phyloP scores from a whole-genome alignment of 208 protist genomes.

The Crithidia fasciculata region DNA sequence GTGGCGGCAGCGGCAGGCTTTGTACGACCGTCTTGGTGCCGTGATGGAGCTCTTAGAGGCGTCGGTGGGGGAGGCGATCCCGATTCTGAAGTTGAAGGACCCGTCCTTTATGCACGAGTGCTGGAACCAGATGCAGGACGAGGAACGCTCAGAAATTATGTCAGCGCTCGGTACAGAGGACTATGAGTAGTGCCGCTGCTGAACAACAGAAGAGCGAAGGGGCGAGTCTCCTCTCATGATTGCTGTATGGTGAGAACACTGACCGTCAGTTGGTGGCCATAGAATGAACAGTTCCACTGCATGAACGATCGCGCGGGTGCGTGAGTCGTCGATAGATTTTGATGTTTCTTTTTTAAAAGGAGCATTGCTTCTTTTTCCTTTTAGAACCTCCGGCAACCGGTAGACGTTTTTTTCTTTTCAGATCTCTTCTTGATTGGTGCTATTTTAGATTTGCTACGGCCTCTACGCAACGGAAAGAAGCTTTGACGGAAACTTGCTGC shows the following conservation, averaged over 20 bases:
- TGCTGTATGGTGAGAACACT: neutral
- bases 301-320: neutral
- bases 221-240: neutral
- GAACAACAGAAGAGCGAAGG: neutral
- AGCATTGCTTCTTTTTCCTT: neutral
- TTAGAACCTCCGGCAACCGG: slow-evolving; percentile 9
- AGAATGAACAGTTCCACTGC: neutral
- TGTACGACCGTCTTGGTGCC: slow-evolving; percentile 78
- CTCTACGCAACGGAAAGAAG: too few relatives aligned
- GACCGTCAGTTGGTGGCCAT: neutral
- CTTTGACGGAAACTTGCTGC: too few relatives aligned
- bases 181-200: slow-evolving; percentile 1
- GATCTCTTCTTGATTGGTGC: neutral
- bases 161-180: slow-evolving; percentile 65
- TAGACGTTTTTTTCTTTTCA: neutral
- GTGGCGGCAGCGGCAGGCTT: slow-evolving; percentile 83
- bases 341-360: slow-evolving; percentile 20
- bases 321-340: neutral
- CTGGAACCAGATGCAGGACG: slow-evolving; percentile 85
- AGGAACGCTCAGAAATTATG: slow-evolving; percentile 84
- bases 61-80: slow-evolving; percentile 87
- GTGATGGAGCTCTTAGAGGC: slow-evolving; percentile 91
- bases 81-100: slow-evolving; percentile 79
- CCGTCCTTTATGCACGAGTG: slow-evolving; percentile 81
- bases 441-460: neutral